Evolutionary conservation across 371 early-diverging fungal genomes (phyloP), one percentile per base, ranked within the genome.

Genomic region (Circinella minor): DNA sequence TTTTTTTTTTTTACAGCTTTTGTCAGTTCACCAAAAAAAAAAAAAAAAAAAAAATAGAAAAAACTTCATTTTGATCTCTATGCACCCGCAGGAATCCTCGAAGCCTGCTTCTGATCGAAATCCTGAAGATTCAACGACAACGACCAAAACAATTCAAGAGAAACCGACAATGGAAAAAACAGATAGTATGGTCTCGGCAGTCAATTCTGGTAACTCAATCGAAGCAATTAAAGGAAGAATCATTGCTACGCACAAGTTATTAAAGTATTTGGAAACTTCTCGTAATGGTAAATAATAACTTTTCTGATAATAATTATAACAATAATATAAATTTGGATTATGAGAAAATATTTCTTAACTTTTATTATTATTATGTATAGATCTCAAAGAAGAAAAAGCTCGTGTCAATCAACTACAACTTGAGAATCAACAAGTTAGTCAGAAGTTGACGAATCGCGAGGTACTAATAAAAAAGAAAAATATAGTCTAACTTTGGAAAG

Each of bases 141-240:
- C 43, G 51, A 7, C 17, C 4, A n/a, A 8, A 15, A 51, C n/a
- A n/a, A 8, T 13, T 13, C 14, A 51, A 5, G n/a, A 15, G 15
- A 14, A 51, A 51, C 51, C 51, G 15, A 15, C 14, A n/a, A 51
- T n/a, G 51, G 51, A 57, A 57, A 57, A 57, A 6, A 54, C 54
- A 34, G 36, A 57, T n/a, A 57, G 57, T n/a, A 57, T 57, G 57
- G 27, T 57, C 10, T 57, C 57, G 5, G 57, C 57, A 10, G 34
- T 57, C 6, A 57, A 57, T 27, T 57, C 57, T 57, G 57, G 27
- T n/a, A 57, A 57, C 27, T 10, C 57, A 6, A 57, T 57, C 57
- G 57, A 57, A 57, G 34, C 18, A 9, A 7, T 57, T 4, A 57
- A 57, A 57, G 57, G 57, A 14, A 57, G 57, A 34, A 57, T 57